These are phyloP conservation scores for Aspergillus mulundensis DNA, from an alignment of 495 filamentous ascomycete species.

Conservation along the genomic window DNA sequence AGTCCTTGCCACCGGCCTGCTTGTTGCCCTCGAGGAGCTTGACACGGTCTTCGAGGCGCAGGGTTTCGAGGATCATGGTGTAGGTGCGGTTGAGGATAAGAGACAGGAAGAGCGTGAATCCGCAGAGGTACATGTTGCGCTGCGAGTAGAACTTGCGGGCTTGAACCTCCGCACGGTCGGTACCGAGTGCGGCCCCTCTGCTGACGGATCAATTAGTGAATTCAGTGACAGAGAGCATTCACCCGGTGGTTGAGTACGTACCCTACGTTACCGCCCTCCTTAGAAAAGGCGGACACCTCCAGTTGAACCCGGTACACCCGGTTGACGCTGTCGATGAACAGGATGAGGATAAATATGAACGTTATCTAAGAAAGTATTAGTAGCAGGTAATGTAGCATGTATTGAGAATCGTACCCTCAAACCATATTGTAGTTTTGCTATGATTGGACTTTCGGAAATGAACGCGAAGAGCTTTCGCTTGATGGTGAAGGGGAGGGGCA, in stretches of 20 bases:
- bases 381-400: neutral
- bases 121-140: slow-evolving; percentile 99
- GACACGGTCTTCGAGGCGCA: slow-evolving; percentile 89
- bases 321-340: slow-evolving; percentile 98
- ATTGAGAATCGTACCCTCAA: slow-evolving; percentile 55
- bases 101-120: slow-evolving; percentile 97
- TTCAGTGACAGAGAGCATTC: neutral
- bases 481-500: slow-evolving; percentile 83
- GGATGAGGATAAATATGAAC: slow-evolving; percentile 96
- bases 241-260: slow-evolving; percentile 18
- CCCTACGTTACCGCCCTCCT: slow-evolving; percentile 44
- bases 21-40: slow-evolving; percentile 80
- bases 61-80: slow-evolving; percentile 90
- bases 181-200: slow-evolving; percentile 68
- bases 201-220: slow-evolving; percentile 9
- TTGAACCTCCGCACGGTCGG: slow-evolving; percentile 95
- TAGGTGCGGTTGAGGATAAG: slow-evolving; percentile 99
- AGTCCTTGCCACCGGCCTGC: slow-evolving; percentile 66
- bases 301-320: slow-evolving; percentile 94
- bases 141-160: slow-evolving; percentile 99
- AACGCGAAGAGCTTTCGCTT: slow-evolving; percentile 89
- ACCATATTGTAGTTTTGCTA: slow-evolving; percentile 78
- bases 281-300: slow-evolving; percentile 64
- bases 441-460: slow-evolving; percentile 80
- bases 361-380: slow-evolving; percentile 64